Conservation (phyloP, 176 grass and related monocot species). For the Musa itinerans region DNA sequence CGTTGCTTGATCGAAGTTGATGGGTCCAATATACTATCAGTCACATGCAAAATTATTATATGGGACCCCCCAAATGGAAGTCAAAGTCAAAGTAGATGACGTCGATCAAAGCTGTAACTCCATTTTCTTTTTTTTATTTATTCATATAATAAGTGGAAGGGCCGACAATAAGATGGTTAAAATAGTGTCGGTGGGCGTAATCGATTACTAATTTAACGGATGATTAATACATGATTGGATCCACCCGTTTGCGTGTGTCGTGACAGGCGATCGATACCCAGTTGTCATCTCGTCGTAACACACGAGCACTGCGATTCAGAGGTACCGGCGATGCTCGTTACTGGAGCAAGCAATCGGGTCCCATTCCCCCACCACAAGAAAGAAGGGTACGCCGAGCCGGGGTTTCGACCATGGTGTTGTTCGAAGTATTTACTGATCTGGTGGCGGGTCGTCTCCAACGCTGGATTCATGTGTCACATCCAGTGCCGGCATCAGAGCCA, state of each 20-base stretch:
- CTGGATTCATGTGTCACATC: background rate
- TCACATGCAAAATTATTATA: no score
- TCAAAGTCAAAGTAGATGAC: no score
- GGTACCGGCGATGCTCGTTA: background rate
- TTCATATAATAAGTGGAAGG: background rate
- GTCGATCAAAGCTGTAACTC: no score
- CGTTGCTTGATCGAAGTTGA: no score
- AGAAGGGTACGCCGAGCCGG: no score
- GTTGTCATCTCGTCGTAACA: background rate
- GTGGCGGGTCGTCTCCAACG: background rate
- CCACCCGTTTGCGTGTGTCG: background rate
- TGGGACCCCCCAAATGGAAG: no score
- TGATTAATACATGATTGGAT: background rate
- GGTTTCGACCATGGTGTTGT: no score
- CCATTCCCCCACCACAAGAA: no score
- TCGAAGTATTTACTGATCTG: background rate
- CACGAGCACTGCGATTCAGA: background rate
- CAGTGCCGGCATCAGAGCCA: background rate
- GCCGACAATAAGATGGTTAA: background rate
- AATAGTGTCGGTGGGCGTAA: background rate
- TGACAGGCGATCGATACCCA: background rate
- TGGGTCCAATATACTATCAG: no score
- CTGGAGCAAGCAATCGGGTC: no score
- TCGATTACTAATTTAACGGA: background rate
- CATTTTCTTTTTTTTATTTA: no score